Evolutionary conservation across 805 yeast species (phyloP), one percentile per base, ranked within the genome.

Genomic region (Clavispora santaluciae): DNA sequence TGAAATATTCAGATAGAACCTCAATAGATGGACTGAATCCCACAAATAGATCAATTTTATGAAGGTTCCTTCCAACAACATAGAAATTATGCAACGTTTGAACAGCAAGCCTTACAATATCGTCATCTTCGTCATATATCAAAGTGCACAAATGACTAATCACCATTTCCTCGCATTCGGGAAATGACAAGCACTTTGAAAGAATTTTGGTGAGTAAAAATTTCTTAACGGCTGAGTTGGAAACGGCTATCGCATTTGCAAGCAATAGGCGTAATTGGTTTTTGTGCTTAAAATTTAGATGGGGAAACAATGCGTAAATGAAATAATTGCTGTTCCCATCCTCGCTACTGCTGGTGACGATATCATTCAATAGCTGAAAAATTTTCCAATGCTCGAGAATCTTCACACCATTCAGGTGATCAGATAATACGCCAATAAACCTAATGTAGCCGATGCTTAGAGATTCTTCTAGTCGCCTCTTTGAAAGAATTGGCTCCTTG

Each of bases 321-420:
- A 87, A 62, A 49, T 77, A 81, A 38, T 81, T 66, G 26, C 69
- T 60, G 16, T 46, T 10, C 9, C 56, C 60, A 7, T 51, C 47
- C 1, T 25, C 26, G n/a, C 38, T 59, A 10, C 76, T 69, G 4
- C 73, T 65, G 26, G 73, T 73, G 13, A 85, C 70, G 40, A 89
- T 75, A 51, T 86, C 86, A 51, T 84, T 82, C 39, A 89, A 68
- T 62, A 86, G 80, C 42, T 83, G 89, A 61, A 87, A 86, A 44
- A 91, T 73, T 51, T 89, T 84, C 93, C 95, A 86, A 46, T 85
- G 80, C 38, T 80, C 84, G 43, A 93, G 57, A 50, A 91, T 68
- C 33, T 70, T 70, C 18, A 86, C 60, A 0, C 99, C 99, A 36
- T 74, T 70, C 0, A 64, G 56, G 28, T 76, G 71, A 2, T 72